phyloP scores from a whole-genome alignment of 139 green algal species.

The Chlamydomonas sp. region DNA sequence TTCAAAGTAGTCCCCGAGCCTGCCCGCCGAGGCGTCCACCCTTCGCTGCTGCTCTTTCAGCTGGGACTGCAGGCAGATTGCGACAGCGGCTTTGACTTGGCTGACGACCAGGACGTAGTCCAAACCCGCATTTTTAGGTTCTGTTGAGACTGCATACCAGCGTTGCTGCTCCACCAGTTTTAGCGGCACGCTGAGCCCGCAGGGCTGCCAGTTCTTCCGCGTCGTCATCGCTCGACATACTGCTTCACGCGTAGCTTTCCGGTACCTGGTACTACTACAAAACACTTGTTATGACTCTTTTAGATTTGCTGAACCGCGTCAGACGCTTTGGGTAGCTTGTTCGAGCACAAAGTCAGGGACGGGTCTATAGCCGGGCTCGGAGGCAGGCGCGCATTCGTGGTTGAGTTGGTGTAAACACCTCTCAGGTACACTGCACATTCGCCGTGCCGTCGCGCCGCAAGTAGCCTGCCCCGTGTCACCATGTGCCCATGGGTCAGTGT shows the following conservation, averaged over 20 bases:
- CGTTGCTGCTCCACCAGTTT: constrained; percentile 45
- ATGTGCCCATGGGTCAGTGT: no score
- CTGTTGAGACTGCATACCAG: constrained; percentile 23
- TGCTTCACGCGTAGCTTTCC: neutral
- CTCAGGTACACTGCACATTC: no score
- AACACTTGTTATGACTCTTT: neutral
- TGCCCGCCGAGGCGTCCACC: neutral
- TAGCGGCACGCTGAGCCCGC: constrained; percentile 53
- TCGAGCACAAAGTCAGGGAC: no score
- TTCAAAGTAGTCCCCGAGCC: constrained; percentile 19
- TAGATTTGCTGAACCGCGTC: neutral
- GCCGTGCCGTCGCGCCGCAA: no score
- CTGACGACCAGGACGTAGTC: neutral
- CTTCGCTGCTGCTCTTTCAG: constrained; percentile 43
- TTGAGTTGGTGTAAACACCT: no score
- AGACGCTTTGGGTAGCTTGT: neutral
- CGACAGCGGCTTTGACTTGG: neutral
- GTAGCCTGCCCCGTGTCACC: no score
- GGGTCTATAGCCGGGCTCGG: no score
- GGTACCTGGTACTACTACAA: neutral
- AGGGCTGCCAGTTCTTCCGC: constrained; percentile 74
- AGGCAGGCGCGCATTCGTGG: no score
- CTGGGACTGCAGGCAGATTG: constrained; percentile 41
- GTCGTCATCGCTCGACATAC: constrained; percentile 59
- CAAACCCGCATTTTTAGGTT: neutral